Evolutionary conservation across 306 rosid species (phyloP).

Genomic region (Cucumis cinereus): DNA sequence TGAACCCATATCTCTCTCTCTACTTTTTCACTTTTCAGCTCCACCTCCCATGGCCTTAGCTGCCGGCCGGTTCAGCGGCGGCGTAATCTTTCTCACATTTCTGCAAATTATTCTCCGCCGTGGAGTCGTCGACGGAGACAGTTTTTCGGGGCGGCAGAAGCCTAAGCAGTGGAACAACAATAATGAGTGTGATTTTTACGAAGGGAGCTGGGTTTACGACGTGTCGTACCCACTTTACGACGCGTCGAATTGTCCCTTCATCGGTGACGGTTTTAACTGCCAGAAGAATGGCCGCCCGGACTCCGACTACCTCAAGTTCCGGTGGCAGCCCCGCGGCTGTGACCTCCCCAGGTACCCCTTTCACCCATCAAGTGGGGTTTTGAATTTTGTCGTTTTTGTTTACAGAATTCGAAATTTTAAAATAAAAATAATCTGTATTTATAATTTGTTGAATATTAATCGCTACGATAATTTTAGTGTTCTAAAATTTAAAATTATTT

Average conservation of each 20-base stretch:
- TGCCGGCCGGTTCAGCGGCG: not conserved
- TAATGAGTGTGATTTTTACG: constrained; percentile 13
- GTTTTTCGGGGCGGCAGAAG: not conserved
- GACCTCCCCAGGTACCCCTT: constrained; percentile 19
- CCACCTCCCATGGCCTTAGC: not conserved
- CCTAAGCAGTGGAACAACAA: not conserved
- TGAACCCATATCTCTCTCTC: not conserved
- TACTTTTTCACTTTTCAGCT: not conserved
- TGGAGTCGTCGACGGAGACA: not conserved
- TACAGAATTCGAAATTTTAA: no score
- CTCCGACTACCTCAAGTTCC: constrained; percentile 17
- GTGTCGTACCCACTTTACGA: constrained; percentile 28
- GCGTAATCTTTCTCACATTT: not conserved
- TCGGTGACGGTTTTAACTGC: constrained; percentile 14
- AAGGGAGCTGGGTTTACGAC: constrained; percentile 32
- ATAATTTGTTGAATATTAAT: no score
- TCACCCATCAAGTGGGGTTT: not conserved
- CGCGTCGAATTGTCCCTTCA: constrained; percentile 13
- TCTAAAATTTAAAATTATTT: no score
- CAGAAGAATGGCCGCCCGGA: constrained; percentile 22
- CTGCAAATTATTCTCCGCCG: not conserved
- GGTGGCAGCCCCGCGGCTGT: constrained; percentile 27
- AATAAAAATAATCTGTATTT: no score
- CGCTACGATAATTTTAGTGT: no score
- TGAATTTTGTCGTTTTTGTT: not conserved